Evolutionary conservation across 345 rosid species (phyloP), one percentile per base, ranked within the genome.

Genomic region (Syzygium jambos): DNA sequence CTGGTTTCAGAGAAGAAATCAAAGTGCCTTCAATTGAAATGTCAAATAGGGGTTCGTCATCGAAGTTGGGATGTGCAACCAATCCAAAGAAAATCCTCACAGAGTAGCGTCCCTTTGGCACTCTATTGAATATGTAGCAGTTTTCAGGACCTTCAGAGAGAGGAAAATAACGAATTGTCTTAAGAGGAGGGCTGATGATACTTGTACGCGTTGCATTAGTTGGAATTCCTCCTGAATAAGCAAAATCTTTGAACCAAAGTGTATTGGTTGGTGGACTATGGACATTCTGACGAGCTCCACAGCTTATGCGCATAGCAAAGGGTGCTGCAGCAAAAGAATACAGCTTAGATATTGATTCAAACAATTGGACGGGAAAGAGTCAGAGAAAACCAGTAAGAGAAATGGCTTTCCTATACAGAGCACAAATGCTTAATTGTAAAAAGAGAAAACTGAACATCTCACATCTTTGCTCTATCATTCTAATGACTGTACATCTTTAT

Each of bases 201-300:
- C 96, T 91, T 43, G 96, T 95, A 19, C 0, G 30, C 3, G 98
- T 90, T 22, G 96, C 95, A 85, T 96, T 98, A 21, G 91, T 73
- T 5, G 98, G 98, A 89, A 96, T 61, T 11, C 99, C 99, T 56
- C 99, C 99, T 1, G 99, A 95, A 56, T 96, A 98, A 1, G 94
- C 99, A 87, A 98, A 93, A 91, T 96, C 99, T 89, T 96, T 98
- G 89, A 85, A 92, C 99, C 99, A 98, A 78, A 91, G 95, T 17
- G 95, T 94, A 89, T 96, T 94, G 49, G 97, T 95, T 84, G 98
- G 99, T 23, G 92, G 88, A 0, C 97, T 94, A 63, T 88, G 92
- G 57, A 95, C 92, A 89, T 94, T 89, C 10, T 87, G 88, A 38
- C 99, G 92, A 53, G 98, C 93, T 86, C 99, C 99, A 87, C 99